Base-by-base conservation (phyloP, 371 early-diverging fungal species). In the Syncephalastrum racemosum region DNA sequence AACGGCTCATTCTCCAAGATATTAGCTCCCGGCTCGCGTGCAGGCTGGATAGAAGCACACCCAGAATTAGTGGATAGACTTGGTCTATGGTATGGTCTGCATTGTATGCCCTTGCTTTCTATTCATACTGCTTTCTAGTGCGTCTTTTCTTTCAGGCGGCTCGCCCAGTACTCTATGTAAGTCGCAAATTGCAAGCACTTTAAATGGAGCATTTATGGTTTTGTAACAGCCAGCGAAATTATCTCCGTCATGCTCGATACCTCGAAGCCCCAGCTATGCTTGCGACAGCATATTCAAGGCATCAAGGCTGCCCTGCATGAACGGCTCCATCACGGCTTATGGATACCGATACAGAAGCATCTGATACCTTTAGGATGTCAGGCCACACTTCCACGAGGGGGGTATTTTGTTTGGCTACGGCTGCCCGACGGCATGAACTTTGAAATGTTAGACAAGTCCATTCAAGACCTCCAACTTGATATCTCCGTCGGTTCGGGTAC, bases 1-100 rank as follows among this genome's bases (percentile, higher is more conserved):
- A 77, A 77, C 53, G 57, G 78, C n/a, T 64, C 75, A 0, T 77
- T 74, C 50, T 70, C 70, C 1, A 77, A 77, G 24, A 53, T 77
- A 14, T 56, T 77, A 5, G 60, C 74, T 15, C 78, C 78, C 0
- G 78, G 78, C 4, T 45, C 63, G 22, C 66, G 75, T 14, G 66
- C 50, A 4, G 75, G 75, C 0, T 74, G 78, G 75, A 56, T 71
- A 5, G 75, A 77, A 46, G 68, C 68, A 2, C 57, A 62, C 24
- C 48, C 54, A n/a, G 25, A 31, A 0, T 43, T 77, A 7, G 63
- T 77, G 20, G 42, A 61, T 16, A 56, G 52, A 40, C 7, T 77
- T 19, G 70, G 67, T 18, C 47, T 41, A 15, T 60, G 76, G 72
- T 75, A 65, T 51, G 56, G 16, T 10, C 43, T 19, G 14, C 18